phyloP scores from a whole-genome alignment of 2,329 filamentous ascomycete genomes.

The Ceratocystis eucalypticola region DNA sequence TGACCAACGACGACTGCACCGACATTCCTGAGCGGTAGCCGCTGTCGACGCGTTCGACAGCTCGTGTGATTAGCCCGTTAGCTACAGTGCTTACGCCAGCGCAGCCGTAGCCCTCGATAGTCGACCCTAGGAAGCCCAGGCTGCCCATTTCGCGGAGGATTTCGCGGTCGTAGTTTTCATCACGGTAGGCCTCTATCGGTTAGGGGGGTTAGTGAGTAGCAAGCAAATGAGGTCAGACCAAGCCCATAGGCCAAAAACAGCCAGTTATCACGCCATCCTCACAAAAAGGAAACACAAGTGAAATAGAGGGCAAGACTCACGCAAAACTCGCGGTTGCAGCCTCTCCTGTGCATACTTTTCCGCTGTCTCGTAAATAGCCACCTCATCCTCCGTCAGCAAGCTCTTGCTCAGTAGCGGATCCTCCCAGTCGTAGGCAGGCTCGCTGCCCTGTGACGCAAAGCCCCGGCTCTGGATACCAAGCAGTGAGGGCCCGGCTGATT shows the following conservation, averaged over 20 bases:
- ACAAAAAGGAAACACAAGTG: neutral
- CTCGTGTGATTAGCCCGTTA: conserved; percentile 77
- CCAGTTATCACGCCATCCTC: too few species aligned
- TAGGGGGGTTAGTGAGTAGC: neutral
- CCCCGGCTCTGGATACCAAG: neutral
- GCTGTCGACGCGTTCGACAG: conserved; percentile 81
- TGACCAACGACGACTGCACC: conserved; percentile 81
- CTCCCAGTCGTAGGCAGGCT: conserved; percentile 64
- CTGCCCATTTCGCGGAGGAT: conserved; percentile 89
- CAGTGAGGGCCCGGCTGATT: neutral
- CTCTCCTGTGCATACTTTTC: conserved; percentile 89
- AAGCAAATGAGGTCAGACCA: neutral
- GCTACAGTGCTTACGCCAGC: conserved; percentile 79
- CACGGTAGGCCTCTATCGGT: conserved; percentile 60
- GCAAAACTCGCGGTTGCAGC: conserved; percentile 70
- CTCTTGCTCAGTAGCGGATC: conserved; percentile 67
- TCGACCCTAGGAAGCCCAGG: conserved; percentile 74
- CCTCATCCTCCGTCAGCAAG: conserved; percentile 77
- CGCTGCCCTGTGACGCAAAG: neutral
- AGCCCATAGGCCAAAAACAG: neutral
- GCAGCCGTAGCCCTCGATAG: conserved; percentile 76
- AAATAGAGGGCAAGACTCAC: conserved; percentile 37
- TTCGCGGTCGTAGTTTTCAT: conserved; percentile 73
- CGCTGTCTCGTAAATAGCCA: conserved; percentile 79
- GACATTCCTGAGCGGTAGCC: conserved; percentile 89